Evolutionary conservation across 192 early-diverging fungal species (phyloP).

Genomic region (Geosiphon pyriformis): DNA sequence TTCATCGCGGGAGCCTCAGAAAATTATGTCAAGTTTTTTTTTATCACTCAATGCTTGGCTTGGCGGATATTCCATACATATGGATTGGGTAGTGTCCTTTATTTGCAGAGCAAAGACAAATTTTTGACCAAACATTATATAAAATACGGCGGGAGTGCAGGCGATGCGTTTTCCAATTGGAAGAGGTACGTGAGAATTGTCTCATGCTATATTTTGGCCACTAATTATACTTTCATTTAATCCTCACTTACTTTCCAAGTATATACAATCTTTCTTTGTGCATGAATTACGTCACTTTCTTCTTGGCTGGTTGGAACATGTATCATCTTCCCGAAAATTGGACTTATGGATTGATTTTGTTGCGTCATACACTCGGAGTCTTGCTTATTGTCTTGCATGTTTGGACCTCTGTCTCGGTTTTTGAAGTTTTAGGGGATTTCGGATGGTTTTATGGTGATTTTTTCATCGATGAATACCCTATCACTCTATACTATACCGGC

Average conservation of each 20-base stretch:
- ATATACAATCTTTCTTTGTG: constrained; percentile 87
- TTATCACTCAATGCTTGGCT: constrained; percentile 66
- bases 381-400: constrained; percentile 83
- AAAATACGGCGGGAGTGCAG: constrained; percentile 80
- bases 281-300: constrained; percentile 90
- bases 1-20: constrained; percentile 36
- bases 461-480: constrained; percentile 77
- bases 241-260: constrained; percentile 30
- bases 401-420: constrained; percentile 88
- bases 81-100: constrained; percentile 70
- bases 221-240: constrained; percentile 9
- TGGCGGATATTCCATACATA: constrained; percentile 88
- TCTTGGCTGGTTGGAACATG: constrained; percentile 71
- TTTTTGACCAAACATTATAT: constrained; percentile 90
- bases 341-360: constrained; percentile 63
- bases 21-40: constrained; percentile 37
- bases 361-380: constrained; percentile 78
- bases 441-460: constrained; percentile 99
- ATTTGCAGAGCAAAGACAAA: constrained; percentile 73
- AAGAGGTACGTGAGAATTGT: constrained; percentile 60
- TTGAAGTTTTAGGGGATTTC: constrained; percentile 90
- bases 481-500: constrained; percentile 79
- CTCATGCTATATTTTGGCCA: not conserved
- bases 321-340: constrained; percentile 71
- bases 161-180: constrained; percentile 93